These are phyloP conservation scores for Cutaneotrichosporon sp. DNA, from an alignment of 1,284 basidiomycete genomes.

Conservation along the genomic window DNA sequence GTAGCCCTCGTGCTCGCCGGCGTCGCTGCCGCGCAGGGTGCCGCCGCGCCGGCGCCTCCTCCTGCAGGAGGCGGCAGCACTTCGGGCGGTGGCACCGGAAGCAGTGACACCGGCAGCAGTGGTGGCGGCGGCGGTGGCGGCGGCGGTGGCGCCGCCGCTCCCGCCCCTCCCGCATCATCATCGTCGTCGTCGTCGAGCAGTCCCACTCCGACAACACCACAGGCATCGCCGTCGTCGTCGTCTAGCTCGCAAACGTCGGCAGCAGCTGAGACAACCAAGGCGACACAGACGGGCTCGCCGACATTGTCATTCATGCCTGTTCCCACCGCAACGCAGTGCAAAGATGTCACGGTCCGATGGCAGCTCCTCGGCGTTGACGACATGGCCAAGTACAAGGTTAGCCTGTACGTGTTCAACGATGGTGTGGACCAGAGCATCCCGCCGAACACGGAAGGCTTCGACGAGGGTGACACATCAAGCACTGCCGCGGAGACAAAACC, in stretches of 20 bases:
- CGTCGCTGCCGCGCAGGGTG: background rate
- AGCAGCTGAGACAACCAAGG: too few relatives aligned
- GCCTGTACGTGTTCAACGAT: slow-evolving; percentile 26
- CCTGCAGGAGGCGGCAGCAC: background rate
- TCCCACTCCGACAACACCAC: background rate
- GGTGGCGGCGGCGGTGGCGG: too few relatives aligned
- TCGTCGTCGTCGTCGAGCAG: too few relatives aligned
- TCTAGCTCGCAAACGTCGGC: background rate
- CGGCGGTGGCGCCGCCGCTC: background rate
- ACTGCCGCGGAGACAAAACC: background rate
- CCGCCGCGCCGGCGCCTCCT: background rate
- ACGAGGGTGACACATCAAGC: too few relatives aligned
- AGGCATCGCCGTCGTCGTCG: background rate
- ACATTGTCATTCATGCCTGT: slow-evolving; percentile 12
- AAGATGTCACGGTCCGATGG: background rate
- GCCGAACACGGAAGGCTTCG: background rate
- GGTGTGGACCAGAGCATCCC: slow-evolving; percentile 17
- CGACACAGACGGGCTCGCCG: slow-evolving; percentile 5
- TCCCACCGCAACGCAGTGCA: slow-evolving; percentile 23
- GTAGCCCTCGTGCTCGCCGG: background rate
- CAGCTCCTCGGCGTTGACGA: background rate
- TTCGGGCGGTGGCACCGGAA: too few relatives aligned
- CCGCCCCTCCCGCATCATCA: background rate
- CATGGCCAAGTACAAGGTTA: slow-evolving; percentile 17
- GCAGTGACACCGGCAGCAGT: too few relatives aligned